These are phyloP conservation scores for Debaryomyces robertsiae DNA, from an alignment of 1,139 yeast genomes.

Conservation along the genomic window DNA sequence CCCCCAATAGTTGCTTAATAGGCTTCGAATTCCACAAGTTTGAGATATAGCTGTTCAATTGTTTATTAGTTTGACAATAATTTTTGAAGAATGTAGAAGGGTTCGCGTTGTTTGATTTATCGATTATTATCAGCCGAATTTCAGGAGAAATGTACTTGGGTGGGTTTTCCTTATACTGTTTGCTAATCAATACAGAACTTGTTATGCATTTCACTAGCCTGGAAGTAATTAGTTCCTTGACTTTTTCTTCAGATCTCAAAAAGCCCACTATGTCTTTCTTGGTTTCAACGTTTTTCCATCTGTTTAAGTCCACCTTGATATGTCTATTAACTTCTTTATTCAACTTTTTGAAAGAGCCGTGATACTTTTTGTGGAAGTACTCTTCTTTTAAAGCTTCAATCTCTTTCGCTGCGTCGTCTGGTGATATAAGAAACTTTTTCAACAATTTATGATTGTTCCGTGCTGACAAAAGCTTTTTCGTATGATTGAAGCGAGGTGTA, in stretches of 20 bases:
- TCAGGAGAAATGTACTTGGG: conserved; percentile 36
- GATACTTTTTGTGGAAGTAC: conserved; percentile 52
- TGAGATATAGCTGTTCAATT: conserved; percentile 51
- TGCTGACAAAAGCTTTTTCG: conserved; percentile 51
- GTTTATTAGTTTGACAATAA: conserved; percentile 44
- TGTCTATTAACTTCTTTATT: conserved; percentile 35
- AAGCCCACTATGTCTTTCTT: conserved; percentile 24
- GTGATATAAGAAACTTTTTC: conserved; percentile 40
- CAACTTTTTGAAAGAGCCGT: conserved; percentile 48
- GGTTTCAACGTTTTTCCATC: conserved; percentile 21
- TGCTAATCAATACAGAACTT: conserved; percentile 27
- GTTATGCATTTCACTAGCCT: conserved; percentile 34
- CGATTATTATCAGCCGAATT: conserved; percentile 23
- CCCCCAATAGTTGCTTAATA: conserved; percentile 47
- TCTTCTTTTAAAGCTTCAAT: conserved; percentile 49
- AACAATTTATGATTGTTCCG: conserved; percentile 49
- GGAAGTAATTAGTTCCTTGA: conserved; percentile 33
- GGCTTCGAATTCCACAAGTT: conserved; percentile 60
- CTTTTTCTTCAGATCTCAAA: conserved; percentile 20
- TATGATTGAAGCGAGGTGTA: conserved; percentile 56
- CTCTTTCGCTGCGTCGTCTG: conserved; percentile 45
- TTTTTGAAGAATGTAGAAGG: conserved; percentile 54
- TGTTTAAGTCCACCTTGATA: conserved; percentile 26
- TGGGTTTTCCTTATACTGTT: conserved; percentile 31
- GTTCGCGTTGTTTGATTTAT: conserved; percentile 34